Base-by-base conservation (phyloP, 768 basidiomycete genomes). In the Lactarius indigo region DNA sequence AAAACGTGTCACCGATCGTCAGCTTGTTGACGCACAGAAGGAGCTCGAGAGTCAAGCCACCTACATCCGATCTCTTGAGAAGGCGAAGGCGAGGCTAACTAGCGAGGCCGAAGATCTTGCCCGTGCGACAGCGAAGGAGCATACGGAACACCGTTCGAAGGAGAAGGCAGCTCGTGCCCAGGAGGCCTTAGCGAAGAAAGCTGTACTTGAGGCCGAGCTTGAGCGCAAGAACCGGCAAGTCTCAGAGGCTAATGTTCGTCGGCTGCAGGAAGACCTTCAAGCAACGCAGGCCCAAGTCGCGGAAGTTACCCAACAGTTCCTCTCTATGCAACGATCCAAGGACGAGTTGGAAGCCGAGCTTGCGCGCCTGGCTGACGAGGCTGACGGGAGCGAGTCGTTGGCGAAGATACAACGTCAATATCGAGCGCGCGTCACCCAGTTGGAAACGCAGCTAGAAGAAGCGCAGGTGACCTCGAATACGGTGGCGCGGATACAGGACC, bases 1-100 rank as follows among this genome's bases (percentile, higher is more conserved):
- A 18, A 98, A 98, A 76, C 88, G 88, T 41, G 88, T 96, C 64
- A 96, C 96, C 1, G 96, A 98, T 75, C 86, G 90, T 44, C 93
- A 97, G 73, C 85, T 98, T 18, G 85, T 82, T 23, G 91, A 92
- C 2, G 90, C 94, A 0, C 88, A 91, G 64, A 76, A 81, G 23
- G 94, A 96, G 74, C 76, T 96, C 37, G 83, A 88, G 75, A 87
- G 87, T 66, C 88, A 91, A 52, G 83, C 81, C 6, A 81, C 82
- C 1, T 88, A 94, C 70, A 91, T 96, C 69, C 88, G 89, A 50
- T 92, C 92, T n/a, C 80, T 96, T 31, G 91, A 96, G 77, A 90
- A 92, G 74, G 87, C 89, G 5, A 92, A 90, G 75, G 76, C 80
- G 33, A 84, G 91, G 2, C 79, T 94, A 57, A 82, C 86, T 9